phyloP scores from a whole-genome alignment of 495 filamentous ascomycete species.

The Penicillium tannophilum region DNA sequence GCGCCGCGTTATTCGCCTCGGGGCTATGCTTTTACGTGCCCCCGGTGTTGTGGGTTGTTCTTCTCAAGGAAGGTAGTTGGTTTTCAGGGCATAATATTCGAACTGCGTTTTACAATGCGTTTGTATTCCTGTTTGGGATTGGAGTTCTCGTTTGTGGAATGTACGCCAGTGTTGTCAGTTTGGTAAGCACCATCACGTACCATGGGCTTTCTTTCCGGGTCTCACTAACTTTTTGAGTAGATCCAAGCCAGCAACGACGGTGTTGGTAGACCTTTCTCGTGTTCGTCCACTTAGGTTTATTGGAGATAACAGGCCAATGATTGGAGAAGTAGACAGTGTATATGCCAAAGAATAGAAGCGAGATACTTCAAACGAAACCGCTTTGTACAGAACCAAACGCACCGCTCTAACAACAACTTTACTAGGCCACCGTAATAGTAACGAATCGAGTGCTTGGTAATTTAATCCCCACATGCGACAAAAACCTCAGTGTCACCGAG shows the following conservation, averaged over 20 bases:
- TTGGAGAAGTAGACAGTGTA: no score
- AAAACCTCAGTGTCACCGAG: no score
- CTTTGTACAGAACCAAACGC: no score
- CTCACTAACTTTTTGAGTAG: neutral
- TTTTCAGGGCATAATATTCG: constrained; percentile 16
- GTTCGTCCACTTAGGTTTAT: neutral
- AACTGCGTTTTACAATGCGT: constrained; percentile 8
- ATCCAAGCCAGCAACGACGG: neutral
- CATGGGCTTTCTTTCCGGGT: neutral
- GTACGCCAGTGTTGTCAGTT: constrained; percentile 48
- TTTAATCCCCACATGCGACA: no score
- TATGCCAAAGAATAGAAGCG: neutral
- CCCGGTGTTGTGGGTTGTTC: constrained; percentile 63
- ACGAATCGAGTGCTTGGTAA: no score
- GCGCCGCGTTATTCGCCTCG: constrained; percentile 59
- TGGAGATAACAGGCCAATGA: neutral
- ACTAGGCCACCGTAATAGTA: no score
- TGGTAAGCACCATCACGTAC: constrained; percentile 9
- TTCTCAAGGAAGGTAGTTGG: constrained; percentile 42
- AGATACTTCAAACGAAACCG: neutral
- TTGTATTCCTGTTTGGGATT: constrained; percentile 35
- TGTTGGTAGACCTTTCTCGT: neutral
- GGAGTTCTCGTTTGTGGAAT: constrained; percentile 54
- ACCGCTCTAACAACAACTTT: no score
- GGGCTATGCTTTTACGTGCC: constrained; percentile 68